Evolutionary conservation across 176 grass and related monocot species (phyloP), one percentile per base, ranked within the genome.

Genomic region (Eragrostis nindensis): DNA sequence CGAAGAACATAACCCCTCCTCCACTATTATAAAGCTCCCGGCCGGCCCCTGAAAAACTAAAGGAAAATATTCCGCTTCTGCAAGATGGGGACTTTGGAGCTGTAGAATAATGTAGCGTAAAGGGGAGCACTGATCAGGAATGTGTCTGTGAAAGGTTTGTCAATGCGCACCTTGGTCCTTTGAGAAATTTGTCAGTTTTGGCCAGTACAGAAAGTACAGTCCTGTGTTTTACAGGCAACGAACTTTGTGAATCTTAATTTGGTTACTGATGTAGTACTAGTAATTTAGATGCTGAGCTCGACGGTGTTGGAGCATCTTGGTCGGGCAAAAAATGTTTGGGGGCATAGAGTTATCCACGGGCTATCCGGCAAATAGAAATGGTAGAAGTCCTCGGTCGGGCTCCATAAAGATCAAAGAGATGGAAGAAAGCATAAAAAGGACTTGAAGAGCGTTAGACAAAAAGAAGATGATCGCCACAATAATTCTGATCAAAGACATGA

Each of bases 21-120:
- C 81, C 26, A 80, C 79, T 87, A 80, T 84, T 84, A 36, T 49
- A 25, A 75, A 74, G 62, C 14, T 12, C 32, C n/a, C 5, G 52
- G 52, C 5, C 53, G 50, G 54, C 53, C 43, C 56, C 27, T 26
- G 16, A 29, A 22, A 76, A 62, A 45, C 8, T 14, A 11, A 80
- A 19, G 59, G 5, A 74, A 39, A 27, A 26, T 75, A 80, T 88
- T 84, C 55, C 55, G 29, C 50, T 52, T 29, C 32, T 0, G 0
- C 7, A 22, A 61, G 76, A 85, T 39, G 65, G 63, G 5, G 87
- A 84, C 82, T 25, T 64, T 14, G 38, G 70, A 89, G 40, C 70
- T 46, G 62, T 64, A 5, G 13, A 7, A 43, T 36, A 73, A 9
- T 77, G 59, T 5, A 38, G 0, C 14, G 61, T 62, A 66, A 66